Conservation (phyloP, 176 grass and related monocot genomes). For the Tillandsia fasciculata region DNA sequence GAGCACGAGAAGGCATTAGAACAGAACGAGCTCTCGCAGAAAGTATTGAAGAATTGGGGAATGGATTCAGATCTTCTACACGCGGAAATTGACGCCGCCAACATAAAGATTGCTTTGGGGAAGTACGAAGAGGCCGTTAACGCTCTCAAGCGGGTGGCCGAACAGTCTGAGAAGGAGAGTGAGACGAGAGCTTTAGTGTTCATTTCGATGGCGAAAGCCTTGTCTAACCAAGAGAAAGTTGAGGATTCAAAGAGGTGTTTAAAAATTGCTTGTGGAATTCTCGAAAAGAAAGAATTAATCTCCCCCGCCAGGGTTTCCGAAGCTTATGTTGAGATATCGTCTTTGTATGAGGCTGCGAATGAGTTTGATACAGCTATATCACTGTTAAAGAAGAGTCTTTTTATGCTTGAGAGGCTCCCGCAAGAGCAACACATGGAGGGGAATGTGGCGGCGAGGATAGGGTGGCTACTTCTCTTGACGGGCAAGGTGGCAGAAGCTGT, state of each 20-base stretch:
- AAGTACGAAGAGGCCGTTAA: slow-evolving; percentile 61
- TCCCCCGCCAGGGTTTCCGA: slow-evolving; percentile 57
- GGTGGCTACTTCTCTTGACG: slow-evolving; percentile 71
- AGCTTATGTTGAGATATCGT: slow-evolving; percentile 47
- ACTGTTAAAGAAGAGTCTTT: slow-evolving; percentile 68
- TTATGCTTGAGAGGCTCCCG: slow-evolving; percentile 79
- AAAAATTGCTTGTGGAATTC: slow-evolving; percentile 47
- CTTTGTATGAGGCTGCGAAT: slow-evolving; percentile 60
- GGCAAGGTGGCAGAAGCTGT: slow-evolving; percentile 64
- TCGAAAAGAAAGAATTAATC: slow-evolving; percentile 47
- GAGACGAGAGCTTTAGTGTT: slow-evolving; percentile 60
- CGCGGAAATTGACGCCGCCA: slow-evolving; percentile 63
- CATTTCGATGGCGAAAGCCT: slow-evolving; percentile 73
- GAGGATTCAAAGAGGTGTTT: slow-evolving; percentile 71
- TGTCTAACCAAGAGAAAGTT: slow-evolving; percentile 55
- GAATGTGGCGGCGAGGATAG: slow-evolving; percentile 62
- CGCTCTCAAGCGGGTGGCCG: slow-evolving; percentile 30
- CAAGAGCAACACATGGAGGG: slow-evolving; percentile 79
- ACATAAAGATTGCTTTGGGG: slow-evolving; percentile 79
- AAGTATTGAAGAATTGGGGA: slow-evolving; percentile 78
- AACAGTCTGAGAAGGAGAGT: slow-evolving; percentile 48
- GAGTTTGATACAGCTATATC: slow-evolving; percentile 66
- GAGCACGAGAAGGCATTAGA: slow-evolving; percentile 64
- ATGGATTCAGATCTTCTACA: slow-evolving; percentile 43
- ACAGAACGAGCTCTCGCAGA: slow-evolving; percentile 71